Evolutionary conservation across 208 protist genomes (phyloP), one percentile per base, ranked within the genome.

Genomic region (Novymonas esmeraldas): DNA sequence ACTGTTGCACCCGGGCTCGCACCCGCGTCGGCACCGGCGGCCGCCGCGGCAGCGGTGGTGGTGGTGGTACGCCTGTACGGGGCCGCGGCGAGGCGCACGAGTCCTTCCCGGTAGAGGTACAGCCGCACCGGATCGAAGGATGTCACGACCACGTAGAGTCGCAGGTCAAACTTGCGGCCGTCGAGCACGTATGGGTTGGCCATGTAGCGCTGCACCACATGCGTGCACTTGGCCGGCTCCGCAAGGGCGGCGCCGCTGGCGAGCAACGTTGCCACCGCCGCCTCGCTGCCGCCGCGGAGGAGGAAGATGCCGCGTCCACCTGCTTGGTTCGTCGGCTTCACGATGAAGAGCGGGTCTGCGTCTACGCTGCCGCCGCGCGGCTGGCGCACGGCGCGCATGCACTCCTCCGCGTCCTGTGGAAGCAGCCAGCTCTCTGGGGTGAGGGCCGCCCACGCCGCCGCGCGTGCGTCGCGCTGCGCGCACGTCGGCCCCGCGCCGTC

Each of bases 151-250:
- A 95, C 90, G 72, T 98, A 98, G 6, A 98, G 66, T 3, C 95
- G 92, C 24, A 98, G 78, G 61, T 98, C 95, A 59, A 97, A 97
- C 76, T 98, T 98, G 77, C 95, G 91, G 5, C 91, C 90, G 22
- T 94, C 62, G 50, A 96, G 60, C 16, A 96, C 60, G 22, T 91
- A 81, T 10, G 95, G 92, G 45, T 96, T 70, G 4, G 61, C 41
- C 0, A 96, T 49, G 70, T 97, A 97, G 0, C 76, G 61, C 81
- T 96, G 89, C 11, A 95, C 82, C 10, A 97, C 26, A 34, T 73
- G 79, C n/a, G 24, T 6, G 59, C 36, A 36, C 20, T 31, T 41
- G 22, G 5, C 34, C 14, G 22, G 59, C 51, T 45, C 36, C n/a
- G 42, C 48, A 51, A 41, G 20, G 10, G 49, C 36, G 60, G 36